A percentile compares a stretch with the other conserved stretches of the same genome.
These are phyloP conservation scores for Brettanomyces sp. DNA, from an alignment of 805 yeast genomes.

Conservation along the genomic window DNA sequence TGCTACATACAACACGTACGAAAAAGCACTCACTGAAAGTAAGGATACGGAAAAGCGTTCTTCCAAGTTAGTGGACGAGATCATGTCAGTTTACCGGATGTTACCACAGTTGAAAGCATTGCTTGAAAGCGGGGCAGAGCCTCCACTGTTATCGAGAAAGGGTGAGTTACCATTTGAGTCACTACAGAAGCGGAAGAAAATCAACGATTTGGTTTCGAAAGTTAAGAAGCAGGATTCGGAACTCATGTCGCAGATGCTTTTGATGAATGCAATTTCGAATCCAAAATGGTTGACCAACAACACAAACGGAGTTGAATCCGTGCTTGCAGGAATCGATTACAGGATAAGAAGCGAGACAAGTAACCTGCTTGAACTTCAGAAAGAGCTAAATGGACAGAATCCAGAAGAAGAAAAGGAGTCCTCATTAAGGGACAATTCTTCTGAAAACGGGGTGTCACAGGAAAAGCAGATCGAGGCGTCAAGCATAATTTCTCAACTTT, in stretches of 20 bases:
- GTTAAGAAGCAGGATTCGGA: constrained; percentile 9
- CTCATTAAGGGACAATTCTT: too few relatives aligned
- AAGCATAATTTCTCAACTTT: too few relatives aligned
- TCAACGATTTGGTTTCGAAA: neutral
- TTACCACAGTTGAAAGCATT: neutral
- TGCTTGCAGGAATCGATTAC: constrained; percentile 21
- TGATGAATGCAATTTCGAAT: constrained; percentile 19
- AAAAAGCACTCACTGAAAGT: neutral
- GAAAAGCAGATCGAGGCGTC: too few relatives aligned
- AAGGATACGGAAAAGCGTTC: neutral
- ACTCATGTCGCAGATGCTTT: constrained; percentile 17
- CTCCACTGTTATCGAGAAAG: neutral
- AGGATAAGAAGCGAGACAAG: constrained; percentile 13
- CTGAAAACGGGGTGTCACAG: too few relatives aligned
- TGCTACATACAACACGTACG: neutral
- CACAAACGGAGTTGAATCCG: constrained; percentile 18
- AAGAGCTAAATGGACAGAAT: constrained; percentile 3
- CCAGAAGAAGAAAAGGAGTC: too few relatives aligned
- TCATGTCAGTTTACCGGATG: neutral
- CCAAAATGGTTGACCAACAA: constrained; percentile 21
- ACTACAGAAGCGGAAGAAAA: neutral
- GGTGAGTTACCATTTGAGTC: constrained; percentile 1
- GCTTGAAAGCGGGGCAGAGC: neutral
- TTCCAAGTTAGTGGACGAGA: neutral
- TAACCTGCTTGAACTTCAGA: constrained; percentile 10